Evolutionary conservation across 495 filamentous ascomycete species (phyloP).

Genomic region (Podospora australis): DNA sequence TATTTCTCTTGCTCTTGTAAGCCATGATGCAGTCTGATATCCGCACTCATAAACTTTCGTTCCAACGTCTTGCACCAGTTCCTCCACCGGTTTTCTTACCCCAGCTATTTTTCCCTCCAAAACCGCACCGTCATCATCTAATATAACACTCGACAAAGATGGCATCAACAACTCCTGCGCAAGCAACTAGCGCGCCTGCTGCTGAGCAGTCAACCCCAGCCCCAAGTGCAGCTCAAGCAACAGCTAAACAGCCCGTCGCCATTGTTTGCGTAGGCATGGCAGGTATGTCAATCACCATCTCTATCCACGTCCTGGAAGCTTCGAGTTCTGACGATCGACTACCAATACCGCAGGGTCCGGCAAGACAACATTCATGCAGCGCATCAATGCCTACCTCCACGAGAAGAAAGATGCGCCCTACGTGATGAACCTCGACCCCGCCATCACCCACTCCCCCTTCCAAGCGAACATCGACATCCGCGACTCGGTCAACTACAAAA

Average conservation of each 20-base stretch:
- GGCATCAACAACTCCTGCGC: constrained; percentile 13
- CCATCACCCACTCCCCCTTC: constrained; percentile 92
- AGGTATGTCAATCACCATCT: constrained; percentile 37
- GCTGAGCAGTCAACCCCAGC: constrained; percentile 2
- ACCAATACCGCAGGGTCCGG: constrained; percentile 60
- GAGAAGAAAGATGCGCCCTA: constrained; percentile 69
- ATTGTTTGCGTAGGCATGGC: constrained; percentile 98
- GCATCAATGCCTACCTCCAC: constrained; percentile 88
- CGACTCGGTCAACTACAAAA: constrained; percentile 97
- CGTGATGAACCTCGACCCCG: constrained; percentile 95
- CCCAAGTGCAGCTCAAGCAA: constrained; percentile 4
- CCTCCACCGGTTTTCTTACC: no score
- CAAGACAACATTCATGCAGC: constrained; percentile 98
- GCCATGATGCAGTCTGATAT: no score
- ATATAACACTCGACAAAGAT: background rate
- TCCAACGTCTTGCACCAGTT: no score
- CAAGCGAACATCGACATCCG: constrained; percentile 98
- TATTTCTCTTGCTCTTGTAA: background rate
- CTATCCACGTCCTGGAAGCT: constrained; percentile 4
- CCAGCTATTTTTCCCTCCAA: background rate
- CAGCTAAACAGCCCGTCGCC: constrained; percentile 42
- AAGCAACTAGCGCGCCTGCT: constrained; percentile 1
- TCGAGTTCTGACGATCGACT: background rate
- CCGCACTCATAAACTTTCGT: no score
- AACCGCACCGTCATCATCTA: background rate